phyloP scores from a whole-genome alignment of 805 yeast species.

The Candida khao-thaluensis region DNA sequence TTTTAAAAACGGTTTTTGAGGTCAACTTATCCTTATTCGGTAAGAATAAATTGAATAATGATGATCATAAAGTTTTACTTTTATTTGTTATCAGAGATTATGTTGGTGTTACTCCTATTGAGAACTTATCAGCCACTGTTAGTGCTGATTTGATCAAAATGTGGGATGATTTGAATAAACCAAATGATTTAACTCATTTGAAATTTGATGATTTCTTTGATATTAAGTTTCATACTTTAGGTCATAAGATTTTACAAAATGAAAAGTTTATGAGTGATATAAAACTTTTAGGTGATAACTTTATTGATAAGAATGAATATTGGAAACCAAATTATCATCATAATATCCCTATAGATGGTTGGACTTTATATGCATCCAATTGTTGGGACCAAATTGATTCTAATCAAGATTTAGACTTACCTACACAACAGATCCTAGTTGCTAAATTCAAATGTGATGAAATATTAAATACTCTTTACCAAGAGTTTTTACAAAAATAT shows the following conservation, averaged over 20 bases:
- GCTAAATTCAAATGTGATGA: conserved; percentile 95
- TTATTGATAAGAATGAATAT: conserved; percentile 42
- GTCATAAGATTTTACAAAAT: conserved; percentile 82
- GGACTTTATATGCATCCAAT: conserved; percentile 87
- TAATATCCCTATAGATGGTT: conserved; percentile 88
- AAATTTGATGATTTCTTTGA: conserved; percentile 78
- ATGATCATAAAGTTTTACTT: conserved; percentile 60
- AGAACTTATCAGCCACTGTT: conserved; percentile 66
- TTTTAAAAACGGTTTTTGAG: conserved; percentile 92
- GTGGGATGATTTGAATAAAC: conserved; percentile 79
- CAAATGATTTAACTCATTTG: conserved; percentile 56
- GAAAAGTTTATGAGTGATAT: conserved; percentile 67
- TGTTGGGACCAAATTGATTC: conserved; percentile 94
- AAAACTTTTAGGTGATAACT: conserved; percentile 58
- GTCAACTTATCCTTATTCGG: conserved; percentile 88
- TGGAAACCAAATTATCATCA: conserved; percentile 78
- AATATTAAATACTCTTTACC: conserved; percentile 48
- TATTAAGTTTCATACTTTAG: conserved; percentile 72
- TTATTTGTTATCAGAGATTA: conserved; percentile 92
- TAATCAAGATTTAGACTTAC: conserved; percentile 92
- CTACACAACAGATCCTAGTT: conserved; percentile 93
- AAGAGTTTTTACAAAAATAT: conserved; percentile 26
- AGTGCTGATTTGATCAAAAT: conserved; percentile 68
- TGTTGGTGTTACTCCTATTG: conserved; percentile 81
- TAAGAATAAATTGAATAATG: conserved; percentile 37